A percentile compares a stretch with the other conserved stretches of the same genome.
These are phyloP conservation scores for Ophiostoma angusticollis DNA, from an alignment of 2,329 filamentous ascomycete species.

Conservation along the genomic window DNA sequence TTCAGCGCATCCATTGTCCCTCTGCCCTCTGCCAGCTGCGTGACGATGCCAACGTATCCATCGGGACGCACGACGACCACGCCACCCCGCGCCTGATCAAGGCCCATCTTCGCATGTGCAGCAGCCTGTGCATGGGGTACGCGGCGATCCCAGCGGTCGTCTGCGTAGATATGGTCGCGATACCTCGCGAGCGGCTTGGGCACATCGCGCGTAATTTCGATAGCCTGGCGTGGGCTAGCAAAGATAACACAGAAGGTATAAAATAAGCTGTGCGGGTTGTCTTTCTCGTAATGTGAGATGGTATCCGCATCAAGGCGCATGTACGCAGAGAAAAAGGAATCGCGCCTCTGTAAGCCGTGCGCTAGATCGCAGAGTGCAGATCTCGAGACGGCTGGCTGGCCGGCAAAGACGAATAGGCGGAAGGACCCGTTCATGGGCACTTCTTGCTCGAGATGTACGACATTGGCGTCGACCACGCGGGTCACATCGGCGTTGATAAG, in stretches of 20 bases:
- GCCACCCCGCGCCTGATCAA: slow-evolving; percentile 60
- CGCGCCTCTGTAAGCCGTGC: slow-evolving; percentile 46
- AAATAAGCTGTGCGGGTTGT: slow-evolving; percentile 76
- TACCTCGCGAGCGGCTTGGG: slow-evolving; percentile 63
- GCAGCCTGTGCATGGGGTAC: slow-evolving; percentile 58
- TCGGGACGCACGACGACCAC: slow-evolving; percentile 78
- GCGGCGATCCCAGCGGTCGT: slow-evolving; percentile 62
- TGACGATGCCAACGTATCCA: slow-evolving; percentile 71
- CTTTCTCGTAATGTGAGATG: slow-evolving; percentile 63
- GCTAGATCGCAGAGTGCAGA: slow-evolving; percentile 59
- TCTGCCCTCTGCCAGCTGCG: slow-evolving; percentile 58
- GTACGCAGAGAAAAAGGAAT: slow-evolving; percentile 61
- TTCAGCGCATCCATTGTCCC: slow-evolving; percentile 72
- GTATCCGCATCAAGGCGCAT: slow-evolving; percentile 44
- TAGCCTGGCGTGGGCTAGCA: slow-evolving; percentile 49
- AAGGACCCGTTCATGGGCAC: slow-evolving; percentile 81
- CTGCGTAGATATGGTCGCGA: slow-evolving; percentile 71
- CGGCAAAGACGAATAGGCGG: slow-evolving; percentile 77
- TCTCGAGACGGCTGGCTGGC: slow-evolving; percentile 45
- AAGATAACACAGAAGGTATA: slow-evolving; percentile 71
- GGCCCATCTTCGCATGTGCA: slow-evolving; percentile 77
- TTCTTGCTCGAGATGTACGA: slow-evolving; percentile 82
- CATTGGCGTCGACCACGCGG: slow-evolving; percentile 76
- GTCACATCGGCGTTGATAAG: slow-evolving; percentile 73
- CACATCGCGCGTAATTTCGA: slow-evolving; percentile 60